Evolutionary conservation across 148 eudicot genomes (phyloP), one percentile per base, ranked within the genome.

Genomic region (Chenopodium suecicum): DNA sequence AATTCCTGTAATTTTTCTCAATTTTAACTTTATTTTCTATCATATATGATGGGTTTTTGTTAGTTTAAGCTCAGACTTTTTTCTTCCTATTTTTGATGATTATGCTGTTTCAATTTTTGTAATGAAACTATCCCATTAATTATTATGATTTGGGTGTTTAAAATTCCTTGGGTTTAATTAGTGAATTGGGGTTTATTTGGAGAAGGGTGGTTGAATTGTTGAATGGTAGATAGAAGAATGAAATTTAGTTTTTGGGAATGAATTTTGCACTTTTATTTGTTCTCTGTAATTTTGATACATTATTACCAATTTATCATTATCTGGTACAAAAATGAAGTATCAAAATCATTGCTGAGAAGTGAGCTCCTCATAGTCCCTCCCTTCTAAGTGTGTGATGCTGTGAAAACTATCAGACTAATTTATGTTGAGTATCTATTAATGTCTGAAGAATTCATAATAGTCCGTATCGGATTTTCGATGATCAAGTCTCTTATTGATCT

Each of bases 1-100:
- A 94, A 96, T 96, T 88, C 99, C 99, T 74, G 98, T 96, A 82
- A 84, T 41, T 46, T 2, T 76, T 82, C 22, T 50, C 34, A 17
- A 71, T 79, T 79, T 47, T 14, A 41, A 47, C 3, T 22, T 14
- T 3, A 25, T 29, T 75, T 48, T 32, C 71, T 20, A 12, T 74
- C 50, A 48, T 50, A 14, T 31, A 4, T 20, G 7, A 44, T 6
- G 44, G 20, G 68, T 74, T 34, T 75, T 2, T 44, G 46, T 29
- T 1, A 47, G 64, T 75, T 4, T 22, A 50, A 41, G 74, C 80
- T 71, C 58, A 29, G 5, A 4, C 65, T 32, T 52, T 41, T 37
- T 5, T 41, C 8, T 41, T 41, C 44, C 44, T 37, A 25, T 29
- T 31, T 41, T 6, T 6, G 44, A 41, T 41, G 44, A 41, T 41